phyloP scores from a whole-genome alignment of 2,329 filamentous ascomycete species.

The Nigrograna mackinnonii region DNA sequence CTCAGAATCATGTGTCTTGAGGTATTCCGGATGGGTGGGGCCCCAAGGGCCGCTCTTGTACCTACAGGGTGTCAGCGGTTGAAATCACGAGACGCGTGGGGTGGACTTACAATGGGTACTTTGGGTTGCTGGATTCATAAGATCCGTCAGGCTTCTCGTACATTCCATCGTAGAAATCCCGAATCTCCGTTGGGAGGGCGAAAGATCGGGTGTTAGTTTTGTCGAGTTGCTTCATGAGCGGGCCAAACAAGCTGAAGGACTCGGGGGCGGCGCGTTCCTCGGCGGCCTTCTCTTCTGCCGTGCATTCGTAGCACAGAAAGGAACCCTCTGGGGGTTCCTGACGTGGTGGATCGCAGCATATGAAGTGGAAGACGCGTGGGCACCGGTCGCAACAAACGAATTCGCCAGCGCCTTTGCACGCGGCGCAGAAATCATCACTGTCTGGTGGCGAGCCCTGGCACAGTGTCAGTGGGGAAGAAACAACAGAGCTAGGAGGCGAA shows the following conservation, averaged over 20 bases:
- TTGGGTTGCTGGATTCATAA: conserved; percentile 71
- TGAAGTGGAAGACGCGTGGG: conserved; percentile 85
- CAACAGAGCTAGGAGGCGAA: conserved; percentile 37
- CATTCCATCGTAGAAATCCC: conserved; percentile 80
- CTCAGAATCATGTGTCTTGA: conserved; percentile 72
- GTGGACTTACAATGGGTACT: conserved; percentile 61
- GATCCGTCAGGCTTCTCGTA: conserved; percentile 75
- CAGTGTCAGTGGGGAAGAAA: conserved; percentile 45
- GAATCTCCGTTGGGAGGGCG: conserved; percentile 68
- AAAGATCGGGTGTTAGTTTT: conserved; percentile 74
- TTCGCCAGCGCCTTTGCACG: conserved; percentile 81
- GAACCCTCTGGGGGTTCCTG: conserved; percentile 32
- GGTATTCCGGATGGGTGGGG: conserved; percentile 45
- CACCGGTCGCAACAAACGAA: conserved; percentile 95
- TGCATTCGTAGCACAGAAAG: conserved; percentile 75
- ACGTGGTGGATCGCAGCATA: conserved; percentile 79
- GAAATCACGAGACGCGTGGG: conserved; percentile 19
- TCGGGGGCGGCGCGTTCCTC: conserved; percentile 26
- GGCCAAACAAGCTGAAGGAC: conserved; percentile 52
- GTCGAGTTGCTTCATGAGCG: conserved; percentile 67
- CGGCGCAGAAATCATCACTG: conserved; percentile 88
- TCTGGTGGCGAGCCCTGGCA: conserved; percentile 51
- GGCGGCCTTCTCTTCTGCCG: conserved; percentile 19
- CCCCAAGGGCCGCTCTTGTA: conserved; percentile 44
- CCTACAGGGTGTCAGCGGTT: conserved; percentile 33